Evolutionary conservation across 306 rosid genomes (phyloP), one percentile per base, ranked within the genome.

Genomic region (Casuarina equisetifolia): DNA sequence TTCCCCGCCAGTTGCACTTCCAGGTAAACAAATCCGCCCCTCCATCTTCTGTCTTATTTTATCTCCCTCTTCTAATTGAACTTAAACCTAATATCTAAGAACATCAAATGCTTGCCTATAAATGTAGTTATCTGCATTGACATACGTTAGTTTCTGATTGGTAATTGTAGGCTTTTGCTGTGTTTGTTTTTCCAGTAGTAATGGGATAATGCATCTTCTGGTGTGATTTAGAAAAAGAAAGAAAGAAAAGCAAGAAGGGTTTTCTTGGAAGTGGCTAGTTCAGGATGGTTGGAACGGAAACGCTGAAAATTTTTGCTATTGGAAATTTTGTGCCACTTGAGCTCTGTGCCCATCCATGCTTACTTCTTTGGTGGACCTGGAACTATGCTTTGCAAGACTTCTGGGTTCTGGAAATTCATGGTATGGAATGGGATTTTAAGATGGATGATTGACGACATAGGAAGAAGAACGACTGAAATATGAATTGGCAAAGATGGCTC

Each of bases 21-120:
- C 16, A 61, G 84, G 84, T 73, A 68, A 67, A 50, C 20, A 9
- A 70, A 54, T 49, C 44, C 4, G 7, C 73, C 19, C 32, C 51
- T 25, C 58, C 53, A 42, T 36, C 9, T 7, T 25, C 32, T 25
- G 32, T 25, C 32, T 25, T 1, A 25, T 25, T 25, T 25, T 25
- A 1, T 49, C 10, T 19, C 77, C 50, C 43, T 57, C 19, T 72
- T 45, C 39, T 5, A 39, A 40, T 52, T 67, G 4, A 49, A 57
- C 43, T 54, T 54, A 69, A 72, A 64, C 32, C 72, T 46, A 69
- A 20, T 48, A 9, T 6, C 45, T 44, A 9, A 49, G 40, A 63
- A 40, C 9, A 17, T 45, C 17, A 42, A 6, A 61, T n/a, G 2
- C 13, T 57, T 57, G 8, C 38, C 25, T 66, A 9, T 35, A 12